Conservation (phyloP, 176 grass and related monocot genomes). For the Triticum turgidum region DNA sequence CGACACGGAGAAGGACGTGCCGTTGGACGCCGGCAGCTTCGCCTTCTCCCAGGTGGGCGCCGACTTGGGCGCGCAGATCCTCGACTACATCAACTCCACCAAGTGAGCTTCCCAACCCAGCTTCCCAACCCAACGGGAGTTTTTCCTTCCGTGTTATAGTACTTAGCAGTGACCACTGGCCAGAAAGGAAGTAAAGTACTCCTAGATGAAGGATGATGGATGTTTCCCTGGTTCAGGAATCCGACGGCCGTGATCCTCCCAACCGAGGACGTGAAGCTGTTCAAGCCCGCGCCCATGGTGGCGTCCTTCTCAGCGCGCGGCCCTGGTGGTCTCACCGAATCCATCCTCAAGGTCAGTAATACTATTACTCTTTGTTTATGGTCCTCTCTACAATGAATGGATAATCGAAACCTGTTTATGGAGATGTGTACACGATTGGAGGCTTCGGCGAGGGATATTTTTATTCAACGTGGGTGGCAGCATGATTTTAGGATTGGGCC, state of each 20-base stretch:
- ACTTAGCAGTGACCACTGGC: too few species aligned
- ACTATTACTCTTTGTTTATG: too few species aligned
- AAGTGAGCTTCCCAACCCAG: slow-evolving; percentile 42
- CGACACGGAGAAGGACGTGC: slow-evolving; percentile 56
- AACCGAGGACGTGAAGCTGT: slow-evolving; percentile 50
- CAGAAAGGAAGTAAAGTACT: not conserved
- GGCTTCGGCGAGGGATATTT: too few species aligned
- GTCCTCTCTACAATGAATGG: too few species aligned
- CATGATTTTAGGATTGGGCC: too few species aligned
- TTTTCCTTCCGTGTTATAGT: not conserved
- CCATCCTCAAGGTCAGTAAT: slow-evolving; percentile 68
- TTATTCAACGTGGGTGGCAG: too few species aligned
- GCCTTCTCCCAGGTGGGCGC: slow-evolving; percentile 68
- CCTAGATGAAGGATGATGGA: not conserved
- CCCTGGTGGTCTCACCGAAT: slow-evolving; percentile 73
- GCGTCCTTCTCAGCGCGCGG: slow-evolving; percentile 84
- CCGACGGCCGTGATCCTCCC: slow-evolving; percentile 76
- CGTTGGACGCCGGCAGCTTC: slow-evolving; percentile 78
- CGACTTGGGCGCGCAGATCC: slow-evolving; percentile 76
- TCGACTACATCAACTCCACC: slow-evolving; percentile 81
- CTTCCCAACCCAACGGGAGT: not conserved
- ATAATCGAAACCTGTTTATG: too few species aligned
- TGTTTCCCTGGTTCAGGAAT: slow-evolving; percentile 39
- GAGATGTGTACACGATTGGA: too few species aligned
- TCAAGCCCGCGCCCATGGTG: slow-evolving; percentile 80